These are phyloP conservation scores for Lophiostoma macrostomum DNA, from an alignment of 495 filamentous ascomycete genomes.

Conservation along the genomic window DNA sequence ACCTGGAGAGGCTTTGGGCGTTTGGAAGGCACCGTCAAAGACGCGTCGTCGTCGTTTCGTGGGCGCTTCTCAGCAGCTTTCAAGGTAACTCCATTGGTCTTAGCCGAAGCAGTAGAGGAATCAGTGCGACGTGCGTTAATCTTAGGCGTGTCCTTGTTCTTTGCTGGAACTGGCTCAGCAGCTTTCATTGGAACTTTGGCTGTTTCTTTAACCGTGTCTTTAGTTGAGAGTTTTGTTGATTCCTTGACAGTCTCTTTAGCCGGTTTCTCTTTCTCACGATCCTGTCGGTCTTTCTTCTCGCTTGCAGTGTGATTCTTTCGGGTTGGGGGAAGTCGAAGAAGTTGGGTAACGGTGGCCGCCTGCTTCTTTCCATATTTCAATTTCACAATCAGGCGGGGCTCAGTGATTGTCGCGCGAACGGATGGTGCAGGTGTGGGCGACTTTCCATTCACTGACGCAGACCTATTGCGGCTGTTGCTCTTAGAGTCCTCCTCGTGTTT, in stretches of 20 bases:
- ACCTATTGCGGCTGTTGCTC: constrained; percentile 1
- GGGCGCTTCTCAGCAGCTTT: constrained; percentile 27
- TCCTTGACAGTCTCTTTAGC: too few relatives aligned
- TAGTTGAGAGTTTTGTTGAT: too few relatives aligned
- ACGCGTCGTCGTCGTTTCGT: constrained; percentile 23
- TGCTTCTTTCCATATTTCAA: constrained; percentile 25
- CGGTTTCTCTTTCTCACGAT: constrained; percentile 6
- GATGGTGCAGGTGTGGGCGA: not conserved
- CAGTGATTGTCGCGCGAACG: not conserved
- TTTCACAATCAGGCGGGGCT: constrained; percentile 22
- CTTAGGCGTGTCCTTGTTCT: constrained; percentile 20
- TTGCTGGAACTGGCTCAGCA: not conserved
- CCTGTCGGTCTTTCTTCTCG: constrained; percentile 27
- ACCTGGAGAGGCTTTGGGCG: constrained; percentile 25
- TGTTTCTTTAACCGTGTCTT: too few relatives aligned
- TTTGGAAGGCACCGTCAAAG: constrained; percentile 19
- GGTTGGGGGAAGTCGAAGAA: constrained; percentile 25
- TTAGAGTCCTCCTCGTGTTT: constrained; percentile 17
- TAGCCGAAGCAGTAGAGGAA: not conserved
- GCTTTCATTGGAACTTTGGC: constrained; percentile 8
- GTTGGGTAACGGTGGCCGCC: not conserved
- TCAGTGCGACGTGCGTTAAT: constrained; percentile 6
- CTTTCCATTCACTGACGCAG: constrained; percentile 20
- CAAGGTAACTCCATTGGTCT: not conserved
- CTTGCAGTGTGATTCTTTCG: not conserved